Conservation (phyloP, 805 yeast genomes). For the Lipomyces japonicus region DNA sequence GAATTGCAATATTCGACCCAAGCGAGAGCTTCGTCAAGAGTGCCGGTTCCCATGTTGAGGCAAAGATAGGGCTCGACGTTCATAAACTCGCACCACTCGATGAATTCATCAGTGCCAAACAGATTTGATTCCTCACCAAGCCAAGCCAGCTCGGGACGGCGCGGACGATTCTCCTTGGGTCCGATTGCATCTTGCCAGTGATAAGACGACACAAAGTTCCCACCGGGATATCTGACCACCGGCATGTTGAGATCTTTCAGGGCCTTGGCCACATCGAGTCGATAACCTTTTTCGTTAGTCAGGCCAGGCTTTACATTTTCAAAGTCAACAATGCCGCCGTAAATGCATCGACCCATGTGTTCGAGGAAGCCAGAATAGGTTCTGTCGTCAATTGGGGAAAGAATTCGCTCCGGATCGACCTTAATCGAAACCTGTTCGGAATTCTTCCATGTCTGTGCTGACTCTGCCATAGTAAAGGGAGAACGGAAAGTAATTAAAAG, state of each 20-base stretch:
- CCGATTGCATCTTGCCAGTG: constrained; percentile 41
- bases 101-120: constrained; percentile 41
- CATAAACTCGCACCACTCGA: constrained; percentile 38
- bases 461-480: too few relatives aligned
- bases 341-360: constrained; percentile 40
- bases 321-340: constrained; percentile 41
- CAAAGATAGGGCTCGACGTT: constrained; percentile 38
- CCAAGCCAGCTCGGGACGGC: constrained; percentile 41
- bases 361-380: constrained; percentile 41
- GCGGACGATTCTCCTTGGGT: constrained; percentile 36
- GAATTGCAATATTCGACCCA: constrained; percentile 41
- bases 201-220: constrained; percentile 39
- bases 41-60: constrained; percentile 41
- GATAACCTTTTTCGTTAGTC: constrained; percentile 34
- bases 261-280: constrained; percentile 37
- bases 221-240: constrained; percentile 41
- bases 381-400: constrained; percentile 34
- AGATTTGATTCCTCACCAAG: constrained; percentile 36
- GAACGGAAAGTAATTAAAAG: too few relatives aligned
- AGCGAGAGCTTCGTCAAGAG: constrained; percentile 39
- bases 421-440: constrained; percentile 5
- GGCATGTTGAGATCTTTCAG: constrained; percentile 38
- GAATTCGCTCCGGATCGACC: constrained; percentile 35
- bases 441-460: constrained; percentile 2
- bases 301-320: constrained; percentile 25